Evolutionary conservation across 805 yeast genomes (phyloP).

Genomic region (Metschnikowia chrysomelidarum): DNA sequence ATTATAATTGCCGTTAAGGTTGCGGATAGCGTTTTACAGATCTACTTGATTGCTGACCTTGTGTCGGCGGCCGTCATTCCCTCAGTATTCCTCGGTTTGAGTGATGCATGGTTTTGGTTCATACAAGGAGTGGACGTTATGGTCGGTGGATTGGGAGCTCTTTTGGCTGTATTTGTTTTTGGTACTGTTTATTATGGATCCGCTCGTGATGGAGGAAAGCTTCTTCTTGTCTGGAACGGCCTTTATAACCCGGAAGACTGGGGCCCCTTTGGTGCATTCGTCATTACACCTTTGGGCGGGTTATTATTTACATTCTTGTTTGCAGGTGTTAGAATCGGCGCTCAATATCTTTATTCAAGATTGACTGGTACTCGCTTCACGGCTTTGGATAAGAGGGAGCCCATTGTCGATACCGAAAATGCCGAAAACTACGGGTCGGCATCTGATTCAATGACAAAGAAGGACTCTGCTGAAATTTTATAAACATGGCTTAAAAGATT

Average conservation of each 20-base stretch:
- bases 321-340: slow-evolving; percentile 47
- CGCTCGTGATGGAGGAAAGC: slow-evolving; percentile 74
- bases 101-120: slow-evolving; percentile 58
- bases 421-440: slow-evolving; percentile 18
- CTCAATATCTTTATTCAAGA: slow-evolving; percentile 30
- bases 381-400: slow-evolving; percentile 43
- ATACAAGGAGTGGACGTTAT: slow-evolving; percentile 78
- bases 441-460: slow-evolving; percentile 17
- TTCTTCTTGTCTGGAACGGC: slow-evolving; percentile 77
- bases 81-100: slow-evolving; percentile 74
- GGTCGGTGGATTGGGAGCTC: slow-evolving; percentile 80
- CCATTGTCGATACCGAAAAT: slow-evolving; percentile 12
- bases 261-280: slow-evolving; percentile 95
- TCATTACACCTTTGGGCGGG: slow-evolving; percentile 84
- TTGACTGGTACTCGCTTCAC: slow-evolving; percentile 40
- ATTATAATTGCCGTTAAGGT: slow-evolving; percentile 79
- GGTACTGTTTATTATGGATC: slow-evolving; percentile 76
- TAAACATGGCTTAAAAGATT: too few species aligned
- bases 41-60: slow-evolving; percentile 87
- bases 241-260: slow-evolving; percentile 75
- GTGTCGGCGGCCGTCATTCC: slow-evolving; percentile 88
- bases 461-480: slow-evolving; percentile 4
- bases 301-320: slow-evolving; percentile 53
- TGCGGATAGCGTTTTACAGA: slow-evolving; percentile 80
- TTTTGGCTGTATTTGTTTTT: slow-evolving; percentile 74